These are phyloP conservation scores for Alnus rubra DNA, from an alignment of 306 rosid species.

Conservation along the genomic window DNA sequence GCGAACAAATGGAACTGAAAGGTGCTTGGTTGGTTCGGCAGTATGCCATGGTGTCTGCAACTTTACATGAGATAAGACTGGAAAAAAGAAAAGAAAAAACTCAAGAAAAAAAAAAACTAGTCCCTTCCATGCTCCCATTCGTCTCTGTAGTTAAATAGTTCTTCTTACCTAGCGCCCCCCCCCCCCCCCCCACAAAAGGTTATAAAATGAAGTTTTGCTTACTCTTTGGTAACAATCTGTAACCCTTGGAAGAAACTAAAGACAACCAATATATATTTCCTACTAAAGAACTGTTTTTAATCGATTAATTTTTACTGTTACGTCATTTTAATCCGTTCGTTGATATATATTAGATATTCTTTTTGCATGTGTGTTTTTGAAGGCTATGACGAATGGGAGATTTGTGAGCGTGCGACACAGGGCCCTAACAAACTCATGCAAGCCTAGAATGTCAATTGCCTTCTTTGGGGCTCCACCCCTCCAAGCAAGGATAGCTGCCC, in stretches of 20 bases:
- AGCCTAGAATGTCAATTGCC: constrained; percentile 64
- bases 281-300: too few species aligned
- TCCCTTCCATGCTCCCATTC: not conserved
- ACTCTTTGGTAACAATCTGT: not conserved
- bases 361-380: not conserved
- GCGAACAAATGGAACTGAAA: not conserved
- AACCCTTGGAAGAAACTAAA: not conserved
- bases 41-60: not conserved
- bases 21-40: not conserved
- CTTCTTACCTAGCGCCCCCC: too few species aligned
- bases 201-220: not conserved
- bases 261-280: not conserved
- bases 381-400: constrained; percentile 90
- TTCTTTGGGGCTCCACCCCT: constrained; percentile 74
- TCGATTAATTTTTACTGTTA: too few species aligned
- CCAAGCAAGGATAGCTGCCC: constrained; percentile 43
- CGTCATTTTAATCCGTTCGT: too few species aligned
- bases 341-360: too few species aligned
- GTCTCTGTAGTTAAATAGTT: not conserved
- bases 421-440: constrained; percentile 50
- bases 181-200: too few species aligned
- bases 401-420: constrained; percentile 75
- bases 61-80: not conserved
- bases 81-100: too few species aligned
- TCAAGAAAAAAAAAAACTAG: not conserved